phyloP scores from a whole-genome alignment of 2,329 filamentous ascomycete genomes.

The Fusarium albosuccineum region DNA sequence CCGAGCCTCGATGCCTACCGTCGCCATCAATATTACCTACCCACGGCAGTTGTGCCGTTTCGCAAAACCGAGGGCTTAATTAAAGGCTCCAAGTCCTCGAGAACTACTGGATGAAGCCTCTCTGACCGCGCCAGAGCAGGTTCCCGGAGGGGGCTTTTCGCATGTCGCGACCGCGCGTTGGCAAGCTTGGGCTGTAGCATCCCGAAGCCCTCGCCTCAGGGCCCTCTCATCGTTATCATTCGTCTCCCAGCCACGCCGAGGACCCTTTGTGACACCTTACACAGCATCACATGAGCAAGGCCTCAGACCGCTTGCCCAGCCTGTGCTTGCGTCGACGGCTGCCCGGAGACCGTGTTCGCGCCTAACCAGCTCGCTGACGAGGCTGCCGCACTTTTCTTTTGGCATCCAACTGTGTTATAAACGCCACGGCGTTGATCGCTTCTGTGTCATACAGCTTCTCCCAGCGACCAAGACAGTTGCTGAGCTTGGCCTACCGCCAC shows the following conservation, averaged over 20 bases:
- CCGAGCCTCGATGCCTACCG: conserved; percentile 36
- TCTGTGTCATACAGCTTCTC: not conserved
- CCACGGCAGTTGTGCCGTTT: conserved; percentile 16
- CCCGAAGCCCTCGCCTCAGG: conserved; percentile 22
- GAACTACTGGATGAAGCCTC: conserved; percentile 41
- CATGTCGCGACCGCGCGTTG: conserved; percentile 38
- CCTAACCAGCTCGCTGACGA: conserved; percentile 28
- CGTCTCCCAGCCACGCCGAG: conserved; percentile 15
- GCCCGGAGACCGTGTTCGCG: conserved; percentile 9
- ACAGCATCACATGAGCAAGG: conserved; percentile 33
- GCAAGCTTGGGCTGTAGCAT: conserved; percentile 36
- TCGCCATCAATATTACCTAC: conserved; percentile 32
- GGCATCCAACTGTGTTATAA: conserved; percentile 17
- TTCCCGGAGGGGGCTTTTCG: conserved; percentile 44
- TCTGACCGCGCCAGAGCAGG: conserved; percentile 37
- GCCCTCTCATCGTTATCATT: conserved; percentile 10
- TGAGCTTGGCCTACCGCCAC: conserved; percentile 9
- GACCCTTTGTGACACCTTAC: conserved; percentile 34
- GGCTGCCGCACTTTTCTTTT: conserved; percentile 15
- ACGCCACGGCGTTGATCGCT: conserved; percentile 10
- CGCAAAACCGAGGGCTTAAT: conserved; percentile 12
- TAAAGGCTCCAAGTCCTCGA: conserved; percentile 12
- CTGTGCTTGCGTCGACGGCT: conserved; percentile 11
- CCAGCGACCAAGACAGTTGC: conserved; percentile 9
- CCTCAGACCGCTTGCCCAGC: conserved; percentile 32